A percentile compares a stretch with the other conserved stretches of the same genome.
Evolutionary conservation across 2,329 filamentous ascomycete species (phyloP).

Genomic region (Venturiaceae sp.): DNA sequence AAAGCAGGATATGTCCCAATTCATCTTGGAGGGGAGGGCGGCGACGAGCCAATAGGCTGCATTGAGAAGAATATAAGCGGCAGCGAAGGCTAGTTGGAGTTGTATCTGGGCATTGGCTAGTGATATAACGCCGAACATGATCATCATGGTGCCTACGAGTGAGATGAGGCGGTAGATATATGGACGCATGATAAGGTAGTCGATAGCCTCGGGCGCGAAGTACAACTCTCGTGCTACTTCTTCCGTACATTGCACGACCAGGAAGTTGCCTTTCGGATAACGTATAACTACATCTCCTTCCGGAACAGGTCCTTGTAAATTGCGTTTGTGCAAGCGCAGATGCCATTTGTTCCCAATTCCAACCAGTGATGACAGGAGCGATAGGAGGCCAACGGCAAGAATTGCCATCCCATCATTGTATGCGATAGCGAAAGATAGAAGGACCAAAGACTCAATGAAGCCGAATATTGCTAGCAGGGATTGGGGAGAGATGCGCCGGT

Average conservation of each 20-base stretch:
- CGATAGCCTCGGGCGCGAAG: slow-evolving; percentile 40
- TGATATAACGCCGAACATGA: slow-evolving; percentile 42
- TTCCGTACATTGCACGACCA: slow-evolving; percentile 38
- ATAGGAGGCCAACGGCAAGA: slow-evolving; percentile 36
- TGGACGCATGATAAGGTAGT: slow-evolving; percentile 31
- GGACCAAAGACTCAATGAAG: slow-evolving; percentile 28
- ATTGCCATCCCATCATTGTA: slow-evolving; percentile 40
- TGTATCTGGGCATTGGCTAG: slow-evolving; percentile 39
- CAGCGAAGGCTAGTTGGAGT: slow-evolving; percentile 39
- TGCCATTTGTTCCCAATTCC: slow-evolving; percentile 41
- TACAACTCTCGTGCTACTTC: slow-evolving; percentile 39
- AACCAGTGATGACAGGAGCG: slow-evolving; percentile 37
- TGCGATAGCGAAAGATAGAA: slow-evolving; percentile 34
- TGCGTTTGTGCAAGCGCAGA: slow-evolving; percentile 29
- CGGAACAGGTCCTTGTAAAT: slow-evolving; percentile 17
- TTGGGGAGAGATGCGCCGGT: slow-evolving; percentile 34
- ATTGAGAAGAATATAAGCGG: slow-evolving; percentile 39
- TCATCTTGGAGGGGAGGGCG: slow-evolving; percentile 32
- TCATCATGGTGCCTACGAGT: slow-evolving; percentile 38
- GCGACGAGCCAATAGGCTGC: slow-evolving; percentile 41
- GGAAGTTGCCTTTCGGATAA: slow-evolving; percentile 39
- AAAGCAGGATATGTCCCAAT: slow-evolving; percentile 40
- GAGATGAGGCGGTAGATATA: slow-evolving; percentile 35
- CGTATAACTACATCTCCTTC: slow-evolving; percentile 37
- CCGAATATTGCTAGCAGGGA: slow-evolving; percentile 36